Evolutionary conservation across 805 yeast species (phyloP).

Genomic region (Candida piceae): DNA sequence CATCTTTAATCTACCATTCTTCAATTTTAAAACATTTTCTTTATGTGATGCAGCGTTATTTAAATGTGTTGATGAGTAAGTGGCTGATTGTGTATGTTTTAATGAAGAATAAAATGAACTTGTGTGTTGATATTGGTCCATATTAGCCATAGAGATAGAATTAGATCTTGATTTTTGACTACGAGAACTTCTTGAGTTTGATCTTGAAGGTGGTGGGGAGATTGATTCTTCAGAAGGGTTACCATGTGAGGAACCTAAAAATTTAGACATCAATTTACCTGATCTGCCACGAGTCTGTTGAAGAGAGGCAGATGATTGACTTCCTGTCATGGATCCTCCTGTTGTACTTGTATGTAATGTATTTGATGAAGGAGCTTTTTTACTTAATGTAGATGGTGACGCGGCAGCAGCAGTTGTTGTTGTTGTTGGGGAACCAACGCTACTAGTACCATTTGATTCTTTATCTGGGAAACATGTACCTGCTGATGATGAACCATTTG

Average conservation of each 20-base stretch:
- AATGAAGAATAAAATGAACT: conserved; percentile 9
- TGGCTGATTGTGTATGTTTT: conserved; percentile 25
- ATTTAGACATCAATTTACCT: conserved; percentile 16
- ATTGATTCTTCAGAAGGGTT: conserved; percentile 17
- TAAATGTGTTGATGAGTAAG: conserved; percentile 18
- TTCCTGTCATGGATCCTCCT: no score
- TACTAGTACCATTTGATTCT: not conserved
- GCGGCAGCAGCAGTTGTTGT: no score
- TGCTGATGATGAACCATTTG: no score
- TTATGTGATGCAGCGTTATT: conserved; percentile 11
- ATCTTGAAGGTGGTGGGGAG: conserved; percentile 20
- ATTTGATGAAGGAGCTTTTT: not conserved
- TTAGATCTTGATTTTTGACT: conserved; percentile 12
- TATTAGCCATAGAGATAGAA: conserved; percentile 18
- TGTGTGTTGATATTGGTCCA: conserved; percentile 12
- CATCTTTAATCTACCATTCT: conserved; percentile 26
- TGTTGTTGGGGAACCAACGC: no score
- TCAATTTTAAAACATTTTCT: conserved; percentile 22
- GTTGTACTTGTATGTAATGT: no score
- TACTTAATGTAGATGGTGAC: no score
- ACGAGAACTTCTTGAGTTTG: conserved; percentile 14
- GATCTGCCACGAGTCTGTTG: conserved; percentile 17
- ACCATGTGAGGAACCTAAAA: conserved; percentile 9
- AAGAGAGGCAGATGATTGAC: no score
- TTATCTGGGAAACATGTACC: not conserved